Conservation (phyloP, 1,284 basidiomycete genomes). For the Cutaneotrichosporon cyanovorans region DNA sequence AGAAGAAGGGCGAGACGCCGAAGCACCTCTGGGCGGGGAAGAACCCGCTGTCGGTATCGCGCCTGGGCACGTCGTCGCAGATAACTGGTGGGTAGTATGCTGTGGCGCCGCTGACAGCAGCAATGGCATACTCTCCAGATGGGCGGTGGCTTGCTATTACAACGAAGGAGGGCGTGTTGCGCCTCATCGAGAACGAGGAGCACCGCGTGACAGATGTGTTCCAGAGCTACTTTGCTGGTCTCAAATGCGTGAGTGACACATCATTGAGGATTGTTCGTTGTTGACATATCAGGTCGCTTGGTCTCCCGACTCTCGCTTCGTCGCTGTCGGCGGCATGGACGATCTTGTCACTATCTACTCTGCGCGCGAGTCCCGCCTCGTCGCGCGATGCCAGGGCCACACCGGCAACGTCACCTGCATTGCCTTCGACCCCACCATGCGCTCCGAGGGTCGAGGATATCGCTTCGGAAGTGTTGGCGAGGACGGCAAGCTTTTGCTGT, state of each 20-base stretch:
- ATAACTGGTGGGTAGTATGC: constrained; percentile 58
- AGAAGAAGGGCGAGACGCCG: constrained; percentile 24
- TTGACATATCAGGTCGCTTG: constrained; percentile 55
- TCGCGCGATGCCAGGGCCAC: constrained; percentile 96
- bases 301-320: constrained; percentile 90
- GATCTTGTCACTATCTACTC: constrained; percentile 90
- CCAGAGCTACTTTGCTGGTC: constrained; percentile 80
- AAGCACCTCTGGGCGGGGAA: constrained; percentile 40
- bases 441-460: constrained; percentile 78
- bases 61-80: constrained; percentile 47
- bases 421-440: constrained; percentile 71
- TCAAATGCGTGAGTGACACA: constrained; percentile 56
- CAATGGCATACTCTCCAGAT: constrained; percentile 84
- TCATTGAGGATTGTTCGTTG: constrained; percentile 43
- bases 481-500: constrained; percentile 87
- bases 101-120: constrained; percentile 45
- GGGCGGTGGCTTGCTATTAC: constrained; percentile 76
- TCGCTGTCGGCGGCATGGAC: constrained; percentile 86
- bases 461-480: constrained; percentile 88
- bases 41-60: constrained; percentile 43
- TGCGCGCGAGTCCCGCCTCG: constrained; percentile 79
- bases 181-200: constrained; percentile 74
- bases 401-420: constrained; percentile 84
- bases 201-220: constrained; percentile 83
- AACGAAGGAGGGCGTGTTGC: constrained; percentile 78